Conservation (phyloP, 345 rosid genomes). For the rapeseed (Brassica napus) region DNA sequence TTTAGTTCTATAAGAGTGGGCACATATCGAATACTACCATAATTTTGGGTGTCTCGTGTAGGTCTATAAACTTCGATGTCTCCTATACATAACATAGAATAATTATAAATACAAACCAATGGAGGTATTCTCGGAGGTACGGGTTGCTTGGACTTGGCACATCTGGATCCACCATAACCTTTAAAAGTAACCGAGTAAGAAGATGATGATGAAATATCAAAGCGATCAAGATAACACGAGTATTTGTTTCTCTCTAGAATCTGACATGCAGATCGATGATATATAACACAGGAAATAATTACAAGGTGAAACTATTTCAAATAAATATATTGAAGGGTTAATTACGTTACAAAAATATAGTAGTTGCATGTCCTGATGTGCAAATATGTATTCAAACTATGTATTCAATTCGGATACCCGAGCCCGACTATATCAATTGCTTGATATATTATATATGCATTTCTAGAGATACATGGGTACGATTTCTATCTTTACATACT, state of each 20-base stretch:
- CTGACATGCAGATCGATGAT: not conserved
- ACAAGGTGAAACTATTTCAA: not conserved
- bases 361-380: no score
- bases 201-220: not conserved
- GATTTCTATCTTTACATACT: no score
- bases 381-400: no score
- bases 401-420: no score
- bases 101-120: slow-evolving; percentile 22
- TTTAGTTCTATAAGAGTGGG: no score
- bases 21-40: no score
- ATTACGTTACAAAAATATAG: no score
- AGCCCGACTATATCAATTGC: no score
- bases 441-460: no score
- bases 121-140: slow-evolving; percentile 41
- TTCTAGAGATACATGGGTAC: no score
- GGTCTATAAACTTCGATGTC: not conserved
- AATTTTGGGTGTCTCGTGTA: not conserved
- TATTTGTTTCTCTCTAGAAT: not conserved
- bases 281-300: not conserved
- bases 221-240: slow-evolving; percentile 4
- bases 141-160: slow-evolving; percentile 44
- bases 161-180: slow-evolving; percentile 25
- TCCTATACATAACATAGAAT: not conserved
- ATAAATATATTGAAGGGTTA: no score
- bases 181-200: not conserved